Conservation (phyloP, 2,329 filamentous ascomycete species). For the Neonectria punicea region DNA sequence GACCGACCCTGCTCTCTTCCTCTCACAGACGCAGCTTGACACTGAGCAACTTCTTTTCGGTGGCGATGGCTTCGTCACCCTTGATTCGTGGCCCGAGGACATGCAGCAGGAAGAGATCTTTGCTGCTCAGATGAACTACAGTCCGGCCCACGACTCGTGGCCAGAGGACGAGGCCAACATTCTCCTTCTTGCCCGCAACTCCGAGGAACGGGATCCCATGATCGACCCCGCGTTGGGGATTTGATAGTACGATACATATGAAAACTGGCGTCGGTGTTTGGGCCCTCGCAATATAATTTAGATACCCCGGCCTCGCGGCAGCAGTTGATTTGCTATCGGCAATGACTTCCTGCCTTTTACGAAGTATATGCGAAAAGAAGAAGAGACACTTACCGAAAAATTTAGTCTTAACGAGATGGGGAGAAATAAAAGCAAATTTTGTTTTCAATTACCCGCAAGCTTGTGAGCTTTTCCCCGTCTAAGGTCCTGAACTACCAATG, state of each 20-base stretch:
- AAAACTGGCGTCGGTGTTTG: slow-evolving; percentile 20
- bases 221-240: slow-evolving; percentile 48
- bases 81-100: slow-evolving; percentile 38
- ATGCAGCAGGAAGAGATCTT: slow-evolving; percentile 48
- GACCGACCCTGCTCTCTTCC: slow-evolving; percentile 37
- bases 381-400: neutral
- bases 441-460: slow-evolving; percentile 10
- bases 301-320: slow-evolving; percentile 38
- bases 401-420: neutral
- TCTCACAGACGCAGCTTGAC: slow-evolving; percentile 36
- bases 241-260: slow-evolving; percentile 13
- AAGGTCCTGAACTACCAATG: slow-evolving; percentile 29
- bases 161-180: slow-evolving; percentile 57
- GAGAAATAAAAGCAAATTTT: slow-evolving; percentile 6
- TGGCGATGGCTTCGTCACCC: slow-evolving; percentile 27
- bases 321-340: slow-evolving; percentile 6
- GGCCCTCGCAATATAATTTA: slow-evolving; percentile 33
- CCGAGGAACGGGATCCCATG: slow-evolving; percentile 36
- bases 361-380: slow-evolving; percentile 23
- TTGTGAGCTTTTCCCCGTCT: slow-evolving; percentile 23
- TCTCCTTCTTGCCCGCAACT: slow-evolving; percentile 49
- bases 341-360: slow-evolving; percentile 13
- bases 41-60: slow-evolving; percentile 36
- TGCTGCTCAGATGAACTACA: slow-evolving; percentile 48
- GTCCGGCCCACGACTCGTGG: slow-evolving; percentile 53